A percentile compares a stretch with the other conserved stretches of the same genome.
phyloP scores from a whole-genome alignment of 225 moss, liverwort and hornwort species.

The Rhytidiadelphus loreus region DNA sequence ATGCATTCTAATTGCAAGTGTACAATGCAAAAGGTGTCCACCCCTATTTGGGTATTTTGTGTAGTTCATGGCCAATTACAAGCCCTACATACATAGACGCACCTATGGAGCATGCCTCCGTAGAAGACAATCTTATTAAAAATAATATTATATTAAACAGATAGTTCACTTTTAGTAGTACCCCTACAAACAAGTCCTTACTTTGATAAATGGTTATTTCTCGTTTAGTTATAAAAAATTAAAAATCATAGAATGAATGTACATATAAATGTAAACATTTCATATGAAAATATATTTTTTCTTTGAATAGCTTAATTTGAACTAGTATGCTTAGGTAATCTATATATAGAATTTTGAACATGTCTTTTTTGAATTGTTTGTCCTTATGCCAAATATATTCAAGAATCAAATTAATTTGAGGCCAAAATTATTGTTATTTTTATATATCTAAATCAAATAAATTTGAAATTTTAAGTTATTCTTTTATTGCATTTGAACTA shows the following conservation, averaged over 20 bases:
- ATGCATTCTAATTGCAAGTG: too few relatives aligned
- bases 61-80: too few relatives aligned
- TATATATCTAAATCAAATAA: too few relatives aligned
- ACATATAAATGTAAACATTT: background rate
- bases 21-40: too few relatives aligned
- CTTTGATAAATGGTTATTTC: too few relatives aligned
- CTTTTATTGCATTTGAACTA: background rate
- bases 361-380: background rate
- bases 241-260: background rate
- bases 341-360: too few relatives aligned
- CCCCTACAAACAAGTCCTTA: too few relatives aligned
- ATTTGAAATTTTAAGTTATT: background rate
- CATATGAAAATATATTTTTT: background rate
- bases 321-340: background rate
- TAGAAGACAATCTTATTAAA: background rate
- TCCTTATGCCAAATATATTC: background rate
- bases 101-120: rapidly evolving
- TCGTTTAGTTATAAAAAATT: background rate
- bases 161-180: background rate
- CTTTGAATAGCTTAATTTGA: background rate
- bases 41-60: too few relatives aligned
- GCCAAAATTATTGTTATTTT: background rate
- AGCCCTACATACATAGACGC: rapidly evolving
- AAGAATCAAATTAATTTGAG: background rate
- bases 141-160: background rate